phyloP scores from a whole-genome alignment of 2,329 filamentous ascomycete genomes.

The Leptodontidium sp. region DNA sequence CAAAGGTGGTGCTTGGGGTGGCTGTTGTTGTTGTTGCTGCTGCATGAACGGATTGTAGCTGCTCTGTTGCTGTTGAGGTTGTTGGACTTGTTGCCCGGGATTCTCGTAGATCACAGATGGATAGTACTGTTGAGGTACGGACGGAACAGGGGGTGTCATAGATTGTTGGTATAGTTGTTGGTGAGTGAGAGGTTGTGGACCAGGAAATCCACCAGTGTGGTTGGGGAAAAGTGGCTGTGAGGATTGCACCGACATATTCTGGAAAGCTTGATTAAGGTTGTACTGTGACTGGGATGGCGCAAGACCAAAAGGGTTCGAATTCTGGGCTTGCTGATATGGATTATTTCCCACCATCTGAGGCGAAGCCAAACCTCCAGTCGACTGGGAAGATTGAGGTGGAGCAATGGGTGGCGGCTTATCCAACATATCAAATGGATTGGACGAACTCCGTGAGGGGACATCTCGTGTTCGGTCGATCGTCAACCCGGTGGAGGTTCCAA shows the following conservation, averaged over 20 bases:
- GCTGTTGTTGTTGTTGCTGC: constrained; percentile 43
- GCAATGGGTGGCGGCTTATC: constrained; percentile 51
- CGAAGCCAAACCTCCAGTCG: constrained; percentile 67
- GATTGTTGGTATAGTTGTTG: constrained; percentile 49
- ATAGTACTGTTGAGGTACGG: constrained; percentile 45
- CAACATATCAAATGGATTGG: constrained; percentile 72
- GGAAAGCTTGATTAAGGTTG: constrained; percentile 68
- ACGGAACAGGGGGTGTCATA: constrained; percentile 46
- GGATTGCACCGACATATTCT: constrained; percentile 73
- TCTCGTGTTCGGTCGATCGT: constrained; percentile 42
- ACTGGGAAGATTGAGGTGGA: constrained; percentile 71
- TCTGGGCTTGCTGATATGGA: constrained; percentile 41
- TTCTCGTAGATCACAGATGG: constrained; percentile 44
- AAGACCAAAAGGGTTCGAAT: constrained; percentile 74
- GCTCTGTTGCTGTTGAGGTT: constrained; percentile 39
- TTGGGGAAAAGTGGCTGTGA: constrained; percentile 75
- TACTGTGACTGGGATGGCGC: constrained; percentile 52
- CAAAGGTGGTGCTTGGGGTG: constrained; percentile 31
- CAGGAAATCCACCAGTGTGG: constrained; percentile 69
- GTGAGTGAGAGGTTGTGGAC: constrained; percentile 51
- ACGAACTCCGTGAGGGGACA: constrained; percentile 52
- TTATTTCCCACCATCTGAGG: constrained; percentile 52
- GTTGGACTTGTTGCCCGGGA: constrained; percentile 34
- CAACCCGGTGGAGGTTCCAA: constrained; percentile 48
- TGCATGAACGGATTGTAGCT: constrained; percentile 46